Percentiles rank a stretch among this genome's conserved stretches.
Conservation (phyloP, 345 rosid genomes). For the Eucalyptus melliodora region DNA sequence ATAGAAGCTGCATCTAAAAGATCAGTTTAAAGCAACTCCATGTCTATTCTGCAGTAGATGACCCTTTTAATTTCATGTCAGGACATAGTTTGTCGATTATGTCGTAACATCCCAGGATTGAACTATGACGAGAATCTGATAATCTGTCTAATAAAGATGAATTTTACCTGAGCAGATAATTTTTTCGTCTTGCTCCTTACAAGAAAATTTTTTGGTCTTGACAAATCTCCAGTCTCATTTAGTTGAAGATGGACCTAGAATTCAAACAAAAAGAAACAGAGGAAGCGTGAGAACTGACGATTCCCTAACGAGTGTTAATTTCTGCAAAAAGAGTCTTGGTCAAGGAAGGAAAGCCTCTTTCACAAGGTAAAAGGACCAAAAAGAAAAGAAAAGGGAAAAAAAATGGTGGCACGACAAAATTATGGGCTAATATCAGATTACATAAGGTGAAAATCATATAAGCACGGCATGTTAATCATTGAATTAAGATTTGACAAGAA, state of each 20-base stretch:
- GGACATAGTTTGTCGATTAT: neutral
- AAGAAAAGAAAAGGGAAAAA: neutral
- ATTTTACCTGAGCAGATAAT: neutral
- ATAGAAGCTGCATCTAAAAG: conserved; percentile 8
- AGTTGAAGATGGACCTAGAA: neutral
- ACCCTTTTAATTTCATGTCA: neutral
- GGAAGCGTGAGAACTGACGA: neutral
- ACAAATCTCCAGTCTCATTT: neutral
- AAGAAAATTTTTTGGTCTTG: neutral
- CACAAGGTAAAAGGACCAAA: neutral
- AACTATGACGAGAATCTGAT: neutral
- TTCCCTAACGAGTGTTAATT: neutral
- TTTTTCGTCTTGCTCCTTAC: neutral
- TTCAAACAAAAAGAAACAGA: neutral
- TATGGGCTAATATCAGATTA: neutral
- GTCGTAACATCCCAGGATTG: neutral
- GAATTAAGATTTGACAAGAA: neutral
- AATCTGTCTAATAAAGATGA: neutral
- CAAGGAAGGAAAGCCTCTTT: neutral
- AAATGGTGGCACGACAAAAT: neutral
- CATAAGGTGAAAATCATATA: neutral
- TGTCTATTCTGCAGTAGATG: neutral
- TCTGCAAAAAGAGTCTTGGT: neutral
- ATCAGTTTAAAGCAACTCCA: neutral
- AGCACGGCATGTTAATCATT: neutral